Conservation (phyloP, 257 asterid genomes). For the Capsicum baccatum region DNA sequence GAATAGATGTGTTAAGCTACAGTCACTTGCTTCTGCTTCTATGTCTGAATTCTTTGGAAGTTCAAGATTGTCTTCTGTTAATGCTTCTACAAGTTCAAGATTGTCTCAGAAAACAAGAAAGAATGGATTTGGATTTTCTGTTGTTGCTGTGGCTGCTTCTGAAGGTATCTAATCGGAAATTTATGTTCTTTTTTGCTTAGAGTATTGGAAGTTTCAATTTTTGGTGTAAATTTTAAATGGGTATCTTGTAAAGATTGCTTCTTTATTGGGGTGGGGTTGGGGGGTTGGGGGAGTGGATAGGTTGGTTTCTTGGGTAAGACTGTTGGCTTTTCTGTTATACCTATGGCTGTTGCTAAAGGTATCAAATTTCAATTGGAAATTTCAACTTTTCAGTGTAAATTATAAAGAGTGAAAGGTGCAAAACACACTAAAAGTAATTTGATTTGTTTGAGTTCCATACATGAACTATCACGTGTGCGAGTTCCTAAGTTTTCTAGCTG, state of each 20-base stretch:
- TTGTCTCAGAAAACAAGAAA: neutral
- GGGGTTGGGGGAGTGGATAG: too few species aligned
- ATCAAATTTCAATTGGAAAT: neutral
- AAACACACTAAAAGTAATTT: too few species aligned
- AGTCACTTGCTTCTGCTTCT: conserved; percentile 60
- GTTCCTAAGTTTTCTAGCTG: too few species aligned
- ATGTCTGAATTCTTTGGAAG: conserved; percentile 54
- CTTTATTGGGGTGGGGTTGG: neutral
- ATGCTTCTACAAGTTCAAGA: conserved; percentile 38
- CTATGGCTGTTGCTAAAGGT: conserved; percentile 71
- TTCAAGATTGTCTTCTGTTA: conserved; percentile 42
- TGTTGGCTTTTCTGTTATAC: neutral
- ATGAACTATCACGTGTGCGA: too few species aligned
- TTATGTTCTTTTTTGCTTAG: neutral
- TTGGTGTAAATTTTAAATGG: neutral
- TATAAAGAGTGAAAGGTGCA: too few species aligned
- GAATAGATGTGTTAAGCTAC: conserved; percentile 49
- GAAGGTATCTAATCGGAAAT: conserved; percentile 46
- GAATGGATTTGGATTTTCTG: conserved; percentile 10
- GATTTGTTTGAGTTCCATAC: too few species aligned
- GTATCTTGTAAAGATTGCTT: neutral
- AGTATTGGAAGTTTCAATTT: neutral
- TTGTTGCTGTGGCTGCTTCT: conserved; percentile 59
- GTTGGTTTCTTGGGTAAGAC: neutral
- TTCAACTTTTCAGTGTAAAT: neutral